Percentiles rank a stretch among this genome's conserved stretches.
Conservation (phyloP, 345 rosid species). For the Hevea brasiliensis region DNA sequence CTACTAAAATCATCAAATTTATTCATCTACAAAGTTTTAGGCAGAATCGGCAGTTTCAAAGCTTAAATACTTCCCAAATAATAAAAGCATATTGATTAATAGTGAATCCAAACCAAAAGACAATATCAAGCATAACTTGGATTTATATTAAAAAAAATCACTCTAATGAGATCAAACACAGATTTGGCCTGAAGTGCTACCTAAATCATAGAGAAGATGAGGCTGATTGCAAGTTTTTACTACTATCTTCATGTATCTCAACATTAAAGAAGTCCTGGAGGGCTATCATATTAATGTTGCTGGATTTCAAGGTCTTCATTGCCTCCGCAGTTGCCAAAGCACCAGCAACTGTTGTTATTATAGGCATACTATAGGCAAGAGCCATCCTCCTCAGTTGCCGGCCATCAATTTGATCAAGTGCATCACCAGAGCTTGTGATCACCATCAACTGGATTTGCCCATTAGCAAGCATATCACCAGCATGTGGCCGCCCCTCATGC, state of each 20-base stretch:
- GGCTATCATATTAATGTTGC: constrained; percentile 61
- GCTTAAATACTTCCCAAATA: neutral
- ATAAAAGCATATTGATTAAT: neutral
- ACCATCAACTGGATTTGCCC: constrained; percentile 90
- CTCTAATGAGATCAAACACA: neutral
- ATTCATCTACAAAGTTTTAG: no score
- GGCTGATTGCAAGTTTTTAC: constrained; percentile 44
- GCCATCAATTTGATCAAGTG: constrained; percentile 86
- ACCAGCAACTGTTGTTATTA: constrained; percentile 87
- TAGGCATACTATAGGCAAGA: constrained; percentile 87
- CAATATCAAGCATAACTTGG: neutral
- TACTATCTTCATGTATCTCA: constrained; percentile 25
- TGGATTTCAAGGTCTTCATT: constrained; percentile 69
- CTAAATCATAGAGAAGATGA: constrained; percentile 40
- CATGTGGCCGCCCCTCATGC: constrained; percentile 95
- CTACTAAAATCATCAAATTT: no score
- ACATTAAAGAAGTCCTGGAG: constrained; percentile 83
- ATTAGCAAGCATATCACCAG: constrained; percentile 92
- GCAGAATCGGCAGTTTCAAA: no score
- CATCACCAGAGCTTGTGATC: constrained; percentile 86
- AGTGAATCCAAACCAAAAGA: neutral
- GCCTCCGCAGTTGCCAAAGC: constrained; percentile 90
- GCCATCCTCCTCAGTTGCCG: constrained; percentile 87
- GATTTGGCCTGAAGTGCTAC: neutral
- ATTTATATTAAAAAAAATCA: neutral